phyloP scores from a whole-genome alignment of 73 alveolate species.

The Paramecium biaurelia region DNA sequence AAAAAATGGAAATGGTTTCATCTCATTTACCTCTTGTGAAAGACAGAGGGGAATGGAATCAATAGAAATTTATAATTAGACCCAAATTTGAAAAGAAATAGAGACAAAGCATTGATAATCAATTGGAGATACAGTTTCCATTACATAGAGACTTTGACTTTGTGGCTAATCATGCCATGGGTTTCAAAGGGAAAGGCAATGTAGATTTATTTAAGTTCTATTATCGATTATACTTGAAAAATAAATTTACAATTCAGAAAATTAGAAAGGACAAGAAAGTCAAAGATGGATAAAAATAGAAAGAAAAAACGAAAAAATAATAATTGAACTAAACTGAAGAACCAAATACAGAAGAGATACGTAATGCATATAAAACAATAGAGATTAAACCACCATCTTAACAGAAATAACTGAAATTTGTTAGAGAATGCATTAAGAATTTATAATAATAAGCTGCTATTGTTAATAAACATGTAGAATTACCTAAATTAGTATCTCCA shows the following conservation, averaged over 20 bases:
- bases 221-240: neutral
- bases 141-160: neutral
- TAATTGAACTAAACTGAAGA: neutral
- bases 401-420: neutral
- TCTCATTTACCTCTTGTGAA: neutral
- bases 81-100: neutral
- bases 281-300: neutral
- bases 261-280: constrained; percentile 16
- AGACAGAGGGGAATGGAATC: constrained; percentile 8
- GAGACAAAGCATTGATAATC: neutral
- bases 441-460: neutral
- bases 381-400: neutral
- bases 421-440: neutral
- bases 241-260: neutral
- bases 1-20: neutral
- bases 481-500: neutral
- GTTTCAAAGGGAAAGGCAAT: constrained; percentile 14
- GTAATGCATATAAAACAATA: neutral
- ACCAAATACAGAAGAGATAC: constrained; percentile 27
- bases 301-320: neutral
- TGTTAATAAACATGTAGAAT: neutral
- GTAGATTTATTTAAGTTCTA: neutral
- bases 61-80: neutral
- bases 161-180: constrained; percentile 21
- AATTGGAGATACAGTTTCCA: neutral